phyloP scores from a whole-genome alignment of 495 filamentous ascomycete genomes.

The Penicillium tannophilum region DNA sequence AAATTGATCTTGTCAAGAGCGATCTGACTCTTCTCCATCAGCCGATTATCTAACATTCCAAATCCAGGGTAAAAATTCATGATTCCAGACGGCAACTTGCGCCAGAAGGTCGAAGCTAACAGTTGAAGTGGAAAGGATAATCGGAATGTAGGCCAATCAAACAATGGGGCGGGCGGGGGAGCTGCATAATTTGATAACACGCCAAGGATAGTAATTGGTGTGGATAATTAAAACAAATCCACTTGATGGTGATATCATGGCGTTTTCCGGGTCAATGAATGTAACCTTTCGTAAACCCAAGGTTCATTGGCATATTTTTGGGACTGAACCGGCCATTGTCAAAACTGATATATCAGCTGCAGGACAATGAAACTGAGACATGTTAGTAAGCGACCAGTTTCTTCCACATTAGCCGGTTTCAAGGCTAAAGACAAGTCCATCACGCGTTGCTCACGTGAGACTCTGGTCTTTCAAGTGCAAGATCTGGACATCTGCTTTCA shows the following conservation, averaged over 20 bases:
- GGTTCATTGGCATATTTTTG: neutral
- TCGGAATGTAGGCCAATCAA: constrained; percentile 3
- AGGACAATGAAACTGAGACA: neutral
- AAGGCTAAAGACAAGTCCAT: too few relatives aligned
- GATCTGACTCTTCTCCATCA: neutral
- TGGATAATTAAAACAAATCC: neutral
- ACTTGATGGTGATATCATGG: neutral
- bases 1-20: neutral
- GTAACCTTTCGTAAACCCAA: neutral
- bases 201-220: neutral
- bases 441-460: too few relatives aligned
- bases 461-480: too few relatives aligned
- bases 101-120: constrained; percentile 1
- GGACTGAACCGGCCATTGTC: neutral
- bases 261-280: neutral
- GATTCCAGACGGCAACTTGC: constrained; percentile 1
- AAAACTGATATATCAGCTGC: too few relatives aligned
- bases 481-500: too few relatives aligned
- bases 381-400: neutral
- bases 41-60: neutral
- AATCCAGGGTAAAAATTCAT: neutral
- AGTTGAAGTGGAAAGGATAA: constrained; percentile 7
- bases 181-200: neutral
- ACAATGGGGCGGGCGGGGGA: neutral
- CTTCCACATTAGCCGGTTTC: neutral